A percentile compares a stretch with the other conserved stretches of the same genome.
Evolutionary conservation across 495 filamentous ascomycete genomes (phyloP).

Genomic region (Penicillium goetzii): DNA sequence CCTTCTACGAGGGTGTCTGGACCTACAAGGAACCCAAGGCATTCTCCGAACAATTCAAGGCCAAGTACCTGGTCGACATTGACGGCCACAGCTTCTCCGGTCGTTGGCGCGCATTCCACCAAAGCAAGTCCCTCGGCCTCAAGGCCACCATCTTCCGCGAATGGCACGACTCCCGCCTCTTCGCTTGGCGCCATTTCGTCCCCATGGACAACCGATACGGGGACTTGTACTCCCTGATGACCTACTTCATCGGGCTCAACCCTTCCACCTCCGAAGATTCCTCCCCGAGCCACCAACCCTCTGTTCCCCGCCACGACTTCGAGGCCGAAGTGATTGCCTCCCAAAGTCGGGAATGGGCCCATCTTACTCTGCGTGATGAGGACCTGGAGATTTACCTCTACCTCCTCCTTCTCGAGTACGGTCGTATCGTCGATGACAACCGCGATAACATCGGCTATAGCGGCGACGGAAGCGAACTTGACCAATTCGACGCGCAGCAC

Average conservation of each 20-base stretch:
- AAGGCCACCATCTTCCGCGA: conserved; percentile 76
- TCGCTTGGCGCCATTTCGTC: conserved; percentile 77
- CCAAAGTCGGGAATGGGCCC: conserved; percentile 68
- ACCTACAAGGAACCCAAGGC: conserved; percentile 31
- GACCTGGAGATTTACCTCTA: conserved; percentile 76
- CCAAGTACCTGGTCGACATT: conserved; percentile 67
- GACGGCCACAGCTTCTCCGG: conserved; percentile 76
- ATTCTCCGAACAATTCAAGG: conserved; percentile 58
- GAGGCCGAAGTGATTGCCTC: conserved; percentile 64
- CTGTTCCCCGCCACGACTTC: conserved; percentile 53
- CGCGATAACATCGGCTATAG: conserved; percentile 69
- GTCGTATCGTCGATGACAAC: conserved; percentile 64
- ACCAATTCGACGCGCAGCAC: conserved; percentile 27
- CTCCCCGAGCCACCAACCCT: conserved; percentile 4
- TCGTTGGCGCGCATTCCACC: conserved; percentile 69
- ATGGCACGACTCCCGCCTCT: conserved; percentile 72
- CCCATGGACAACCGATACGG: conserved; percentile 82
- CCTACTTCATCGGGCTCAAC: conserved; percentile 70
- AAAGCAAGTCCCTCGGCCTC: conserved; percentile 65
- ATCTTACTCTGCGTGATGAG: conserved; percentile 66
- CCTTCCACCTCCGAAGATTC: conserved; percentile 24
- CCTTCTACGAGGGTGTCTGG: conserved; percentile 41
- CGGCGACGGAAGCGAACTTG: conserved; percentile 44
- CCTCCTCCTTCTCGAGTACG: conserved; percentile 72
- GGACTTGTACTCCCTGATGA: conserved; percentile 76